phyloP scores from a whole-genome alignment of 306 rosid genomes.

The Glycyrrhiza uralensis region DNA sequence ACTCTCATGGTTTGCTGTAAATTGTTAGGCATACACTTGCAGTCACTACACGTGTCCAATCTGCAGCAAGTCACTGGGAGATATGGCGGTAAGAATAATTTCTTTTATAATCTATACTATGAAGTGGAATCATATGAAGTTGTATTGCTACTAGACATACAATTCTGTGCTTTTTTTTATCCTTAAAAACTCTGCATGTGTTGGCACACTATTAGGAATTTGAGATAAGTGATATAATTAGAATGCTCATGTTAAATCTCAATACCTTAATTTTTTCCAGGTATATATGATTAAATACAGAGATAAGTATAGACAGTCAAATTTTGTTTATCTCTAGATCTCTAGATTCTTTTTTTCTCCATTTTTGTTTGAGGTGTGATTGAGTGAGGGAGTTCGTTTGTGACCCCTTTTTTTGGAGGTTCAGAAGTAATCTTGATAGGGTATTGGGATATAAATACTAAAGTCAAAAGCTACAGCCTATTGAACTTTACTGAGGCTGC shows the following conservation, averaged over 20 bases:
- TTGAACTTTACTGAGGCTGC: neutral
- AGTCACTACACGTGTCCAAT: slow-evolving; percentile 98
- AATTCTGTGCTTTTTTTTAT: slow-evolving; percentile 2
- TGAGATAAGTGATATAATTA: slow-evolving; percentile 8
- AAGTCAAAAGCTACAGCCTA: neutral
- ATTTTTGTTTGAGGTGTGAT: neutral
- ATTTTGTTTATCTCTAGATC: neutral
- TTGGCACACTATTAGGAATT: neutral
- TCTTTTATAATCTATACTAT: slow-evolving; percentile 1
- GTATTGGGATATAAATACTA: neutral
- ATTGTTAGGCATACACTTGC: slow-evolving; percentile 85
- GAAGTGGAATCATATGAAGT: neutral
- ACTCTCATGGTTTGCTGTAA: slow-evolving; percentile 32
- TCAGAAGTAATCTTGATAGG: neutral
- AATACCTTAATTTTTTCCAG: neutral
- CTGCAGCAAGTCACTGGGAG: slow-evolving; percentile 99
- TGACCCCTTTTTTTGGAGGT: neutral
- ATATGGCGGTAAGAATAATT: slow-evolving; percentile 82
- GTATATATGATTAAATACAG: neutral
- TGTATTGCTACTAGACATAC: slow-evolving; percentile 11
- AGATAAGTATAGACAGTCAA: neutral
- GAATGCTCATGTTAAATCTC: neutral
- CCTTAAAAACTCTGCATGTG: neutral
- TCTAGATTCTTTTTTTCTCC: neutral
- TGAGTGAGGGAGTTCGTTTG: slow-evolving; percentile 3